phyloP scores from a whole-genome alignment of 139 green algal genomes.

The Closterium sp. region DNA sequence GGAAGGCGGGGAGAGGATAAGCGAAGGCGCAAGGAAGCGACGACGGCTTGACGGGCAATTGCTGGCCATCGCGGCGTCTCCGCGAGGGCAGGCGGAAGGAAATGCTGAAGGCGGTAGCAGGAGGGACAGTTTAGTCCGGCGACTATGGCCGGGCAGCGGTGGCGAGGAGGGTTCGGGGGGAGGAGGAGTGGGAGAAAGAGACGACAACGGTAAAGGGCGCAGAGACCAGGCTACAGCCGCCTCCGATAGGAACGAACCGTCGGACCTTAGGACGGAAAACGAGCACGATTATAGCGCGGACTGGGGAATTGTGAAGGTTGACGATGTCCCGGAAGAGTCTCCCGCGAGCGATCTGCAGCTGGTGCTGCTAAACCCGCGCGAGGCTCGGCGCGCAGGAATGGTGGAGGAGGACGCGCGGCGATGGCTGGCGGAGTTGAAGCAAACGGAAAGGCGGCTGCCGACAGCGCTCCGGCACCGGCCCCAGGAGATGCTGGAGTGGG shows the following conservation, averaged over 20 bases:
- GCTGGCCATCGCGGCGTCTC: too few species aligned
- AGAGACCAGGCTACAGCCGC: neutral
- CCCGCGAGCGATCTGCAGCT: neutral
- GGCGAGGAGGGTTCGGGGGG: neutral
- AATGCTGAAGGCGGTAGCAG: neutral
- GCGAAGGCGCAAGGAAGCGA: neutral
- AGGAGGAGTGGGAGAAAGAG: neutral
- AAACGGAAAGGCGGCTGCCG: neutral
- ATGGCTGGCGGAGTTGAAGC: neutral
- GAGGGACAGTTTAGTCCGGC: neutral
- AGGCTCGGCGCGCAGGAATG: neutral
- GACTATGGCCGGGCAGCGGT: neutral
- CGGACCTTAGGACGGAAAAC: neutral
- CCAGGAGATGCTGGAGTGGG: neutral
- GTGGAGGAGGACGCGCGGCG: neutral
- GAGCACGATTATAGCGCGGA: neutral
- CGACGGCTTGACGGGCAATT: neutral
- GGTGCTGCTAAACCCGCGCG: neutral
- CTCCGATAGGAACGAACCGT: neutral
- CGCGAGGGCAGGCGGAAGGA: neutral
- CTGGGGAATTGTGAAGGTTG: neutral
- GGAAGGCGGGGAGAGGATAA: neutral
- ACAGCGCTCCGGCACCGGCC: neutral
- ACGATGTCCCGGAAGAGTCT: neutral
- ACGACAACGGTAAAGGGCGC: neutral